These are phyloP conservation scores for Phylloporus arenicola DNA, from an alignment of 768 basidiomycete genomes.

Conservation along the genomic window DNA sequence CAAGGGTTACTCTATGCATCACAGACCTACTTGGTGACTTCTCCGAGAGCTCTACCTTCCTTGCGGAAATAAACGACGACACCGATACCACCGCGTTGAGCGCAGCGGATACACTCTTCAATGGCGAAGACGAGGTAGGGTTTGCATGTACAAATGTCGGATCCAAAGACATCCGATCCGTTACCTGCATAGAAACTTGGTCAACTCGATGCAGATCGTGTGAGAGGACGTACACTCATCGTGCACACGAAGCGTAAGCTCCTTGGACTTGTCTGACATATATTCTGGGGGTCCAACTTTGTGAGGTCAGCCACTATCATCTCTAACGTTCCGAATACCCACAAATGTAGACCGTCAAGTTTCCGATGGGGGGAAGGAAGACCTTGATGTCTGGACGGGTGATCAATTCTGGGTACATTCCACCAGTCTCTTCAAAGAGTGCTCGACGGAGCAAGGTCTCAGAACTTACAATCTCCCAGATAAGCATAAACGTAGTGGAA, in stretches of 20 bases:
- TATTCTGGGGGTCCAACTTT: constrained; percentile 80
- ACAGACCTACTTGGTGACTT: constrained; percentile 74
- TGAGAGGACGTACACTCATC: constrained; percentile 72
- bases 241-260: constrained; percentile 83
- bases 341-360: constrained; percentile 90
- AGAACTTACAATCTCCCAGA: constrained; percentile 41
- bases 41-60: constrained; percentile 88
- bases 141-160: constrained; percentile 89
- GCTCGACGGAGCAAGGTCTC: constrained; percentile 84
- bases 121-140: constrained; percentile 92
- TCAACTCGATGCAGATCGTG: background rate
- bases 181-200: constrained; percentile 46
- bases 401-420: constrained; percentile 93
- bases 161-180: constrained; percentile 94
- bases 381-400: constrained; percentile 94
- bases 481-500: background rate
- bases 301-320: background rate
- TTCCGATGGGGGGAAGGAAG: constrained; percentile 93
- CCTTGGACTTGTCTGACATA: constrained; percentile 69
- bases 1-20: background rate
- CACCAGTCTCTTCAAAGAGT: constrained; percentile 93
- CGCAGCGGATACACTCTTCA: constrained; percentile 84
- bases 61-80: constrained; percentile 93
- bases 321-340: constrained; percentile 16
- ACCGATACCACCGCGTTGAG: constrained; percentile 83